Base-by-base conservation (phyloP, 768 basidiomycete genomes). In the Russula sp. region DNA sequence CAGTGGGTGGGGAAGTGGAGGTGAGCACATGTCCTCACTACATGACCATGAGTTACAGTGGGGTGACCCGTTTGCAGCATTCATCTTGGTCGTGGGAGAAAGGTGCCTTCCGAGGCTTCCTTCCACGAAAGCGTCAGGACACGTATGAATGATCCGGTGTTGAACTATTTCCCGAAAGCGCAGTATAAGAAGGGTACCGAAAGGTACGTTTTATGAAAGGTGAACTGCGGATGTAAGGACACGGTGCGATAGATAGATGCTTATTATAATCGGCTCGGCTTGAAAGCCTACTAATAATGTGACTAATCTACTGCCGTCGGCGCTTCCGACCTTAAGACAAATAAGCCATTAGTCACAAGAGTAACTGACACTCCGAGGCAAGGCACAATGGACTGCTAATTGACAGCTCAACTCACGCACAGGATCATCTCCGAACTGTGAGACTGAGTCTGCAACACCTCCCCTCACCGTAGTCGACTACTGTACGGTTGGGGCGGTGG, bases 81-180 rank as follows among this genome's bases (percentile, higher is more conserved):
- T 56, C 79, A 88, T 66, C 60, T 84, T 3, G 87, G 87, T 20
- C 75, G 73, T 58, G 85, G 86, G 0, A 77, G 88, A n/a, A 60
- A 70, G 14, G 80, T 89, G 54, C 68, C 69, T 5, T 65, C 70
- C 3, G 76, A 74, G 47, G 85, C 87, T 0, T 78, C 77, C 10
- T 85, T 90, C 69, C 87, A 90, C 67, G 68, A 75, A 43, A 83
- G 82, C 4, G 88, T 91, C 32, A 78, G 80, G 72, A 71, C 78
- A 63, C 79, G 89, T 52, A 83, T 85, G 74, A 70, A 74, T 18
- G 74, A 77, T 59, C 36, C 72, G 58, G 63, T 67, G 2, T 69
- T 84, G 59, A 75, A 77, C 14, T 90, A 90, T 70, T 75, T 68
- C 45, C 87, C 88, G 7, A 75, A 73, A 42, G 87, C 87, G 43